These are phyloP conservation scores for Coniochaeta pulveracea DNA, from an alignment of 2,329 filamentous ascomycete genomes.

Conservation along the genomic window DNA sequence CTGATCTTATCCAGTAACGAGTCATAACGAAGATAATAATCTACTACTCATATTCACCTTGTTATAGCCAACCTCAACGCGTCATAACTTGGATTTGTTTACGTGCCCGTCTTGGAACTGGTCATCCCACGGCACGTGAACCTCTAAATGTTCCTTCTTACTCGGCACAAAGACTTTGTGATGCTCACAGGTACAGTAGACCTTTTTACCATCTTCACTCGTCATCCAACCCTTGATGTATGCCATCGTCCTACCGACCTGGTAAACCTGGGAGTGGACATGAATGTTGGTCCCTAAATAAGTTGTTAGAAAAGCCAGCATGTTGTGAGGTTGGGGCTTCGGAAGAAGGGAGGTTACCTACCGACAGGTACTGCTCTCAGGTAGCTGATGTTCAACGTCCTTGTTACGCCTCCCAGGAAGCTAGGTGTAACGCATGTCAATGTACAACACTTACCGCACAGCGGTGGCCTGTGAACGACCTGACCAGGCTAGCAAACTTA, in stretches of 20 bases:
- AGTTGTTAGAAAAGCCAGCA: not conserved
- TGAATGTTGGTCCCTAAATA: constrained; percentile 23
- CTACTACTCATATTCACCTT: too few relatives aligned
- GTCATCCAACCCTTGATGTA: constrained; percentile 37
- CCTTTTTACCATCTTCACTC: constrained; percentile 31
- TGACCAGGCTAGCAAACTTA: constrained; percentile 10
- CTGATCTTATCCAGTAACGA: too few relatives aligned
- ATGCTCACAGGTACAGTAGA: constrained; percentile 38
- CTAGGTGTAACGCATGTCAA: constrained; percentile 9
- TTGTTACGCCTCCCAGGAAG: constrained; percentile 37
- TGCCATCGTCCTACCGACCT: constrained; percentile 37
- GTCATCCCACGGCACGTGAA: constrained; percentile 30
- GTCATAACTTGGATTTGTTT: constrained; percentile 8
- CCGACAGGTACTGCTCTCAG: constrained; percentile 34
- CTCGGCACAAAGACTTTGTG: constrained; percentile 36
- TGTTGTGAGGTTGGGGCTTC: not conserved
- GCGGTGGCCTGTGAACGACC: too few relatives aligned
- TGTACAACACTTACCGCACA: constrained; percentile 5
- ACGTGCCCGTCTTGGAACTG: constrained; percentile 19
- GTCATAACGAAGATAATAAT: too few relatives aligned
- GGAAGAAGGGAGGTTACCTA: constrained; percentile 9
- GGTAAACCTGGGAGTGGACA: constrained; percentile 28
- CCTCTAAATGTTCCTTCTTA: constrained; percentile 22
- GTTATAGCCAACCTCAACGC: too few relatives aligned
- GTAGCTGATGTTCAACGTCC: constrained; percentile 38